These are phyloP conservation scores for Glutinoglossum americanum DNA, from an alignment of 495 filamentous ascomycete genomes.

Conservation along the genomic window DNA sequence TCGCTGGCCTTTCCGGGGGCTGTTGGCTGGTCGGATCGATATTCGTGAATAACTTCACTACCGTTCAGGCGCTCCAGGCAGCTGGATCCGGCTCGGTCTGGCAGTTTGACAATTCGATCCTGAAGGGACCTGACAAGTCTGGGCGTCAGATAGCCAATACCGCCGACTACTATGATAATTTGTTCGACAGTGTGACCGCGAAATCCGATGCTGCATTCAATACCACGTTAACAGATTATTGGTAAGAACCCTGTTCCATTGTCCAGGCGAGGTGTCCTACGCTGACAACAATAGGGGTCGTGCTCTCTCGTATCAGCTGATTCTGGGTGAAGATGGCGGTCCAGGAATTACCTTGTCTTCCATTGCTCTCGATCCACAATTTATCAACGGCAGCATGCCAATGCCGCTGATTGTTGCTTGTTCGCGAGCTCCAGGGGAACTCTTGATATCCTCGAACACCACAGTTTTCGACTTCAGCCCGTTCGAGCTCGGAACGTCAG, in stretches of 20 bases:
- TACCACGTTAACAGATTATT: conserved; percentile 69
- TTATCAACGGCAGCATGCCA: conserved; percentile 43
- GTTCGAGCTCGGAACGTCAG: conserved; percentile 66
- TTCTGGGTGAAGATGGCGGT: conserved; percentile 66
- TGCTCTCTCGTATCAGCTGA: conserved; percentile 62
- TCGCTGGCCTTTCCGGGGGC: conserved; percentile 84
- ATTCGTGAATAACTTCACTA: conserved; percentile 75
- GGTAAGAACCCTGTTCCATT: conserved; percentile 22
- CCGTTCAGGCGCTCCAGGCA: conserved; percentile 41
- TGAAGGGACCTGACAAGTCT: conserved; percentile 35
- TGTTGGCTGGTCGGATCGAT: conserved; percentile 74
- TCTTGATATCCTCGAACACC: conserved; percentile 46
- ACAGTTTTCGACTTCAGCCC: conserved; percentile 79
- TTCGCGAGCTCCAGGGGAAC: conserved; percentile 42
- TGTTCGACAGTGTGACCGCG: conserved; percentile 35
- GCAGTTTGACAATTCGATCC: conserved; percentile 59
- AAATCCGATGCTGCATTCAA: conserved; percentile 60
- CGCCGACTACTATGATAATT: conserved; percentile 42
- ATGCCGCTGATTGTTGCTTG: conserved; percentile 71
- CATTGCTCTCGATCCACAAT: conserved; percentile 45
- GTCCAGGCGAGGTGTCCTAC: neutral
- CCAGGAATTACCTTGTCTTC: conserved; percentile 72
- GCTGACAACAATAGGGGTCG: conserved; percentile 25
- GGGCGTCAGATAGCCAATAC: too few relatives aligned
- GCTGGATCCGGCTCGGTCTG: conserved; percentile 37